Conservation (phyloP, 306 rosid genomes). For the Benincasa hispida region DNA sequence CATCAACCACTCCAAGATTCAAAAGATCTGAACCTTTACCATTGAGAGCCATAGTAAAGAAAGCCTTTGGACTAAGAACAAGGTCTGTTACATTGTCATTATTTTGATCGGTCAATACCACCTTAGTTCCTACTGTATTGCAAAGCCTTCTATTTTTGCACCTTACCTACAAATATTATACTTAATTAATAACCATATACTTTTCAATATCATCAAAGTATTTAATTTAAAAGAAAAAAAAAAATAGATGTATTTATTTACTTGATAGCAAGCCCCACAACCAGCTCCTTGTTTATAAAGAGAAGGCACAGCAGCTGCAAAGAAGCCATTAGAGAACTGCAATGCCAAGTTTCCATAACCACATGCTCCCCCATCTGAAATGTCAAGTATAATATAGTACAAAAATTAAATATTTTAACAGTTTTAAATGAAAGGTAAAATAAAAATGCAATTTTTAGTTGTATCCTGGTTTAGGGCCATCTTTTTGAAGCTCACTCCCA, state of each 20-base stretch:
- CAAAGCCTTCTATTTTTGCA: background rate
- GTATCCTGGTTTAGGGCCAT: background rate
- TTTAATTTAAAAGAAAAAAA: no score
- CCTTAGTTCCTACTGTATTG: background rate
- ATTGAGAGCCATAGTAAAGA: slow-evolving; percentile 49
- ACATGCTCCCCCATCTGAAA: slow-evolving; percentile 1
- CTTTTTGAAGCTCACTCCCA: no score
- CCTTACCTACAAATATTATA: background rate
- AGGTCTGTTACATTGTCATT: slow-evolving; percentile 32
- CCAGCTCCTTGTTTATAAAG: slow-evolving; percentile 7
- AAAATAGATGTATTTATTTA: background rate
- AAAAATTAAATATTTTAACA: background rate
- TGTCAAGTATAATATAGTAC: background rate
- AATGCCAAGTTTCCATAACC: background rate
- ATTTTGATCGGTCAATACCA: background rate
- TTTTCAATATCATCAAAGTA: no score
- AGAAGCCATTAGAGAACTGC: background rate
- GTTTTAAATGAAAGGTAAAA: background rate
- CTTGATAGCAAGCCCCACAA: slow-evolving; percentile 6
- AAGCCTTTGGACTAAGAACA: slow-evolving; percentile 64
- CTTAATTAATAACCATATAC: background rate
- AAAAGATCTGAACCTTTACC: slow-evolving; percentile 27
- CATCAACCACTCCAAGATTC: slow-evolving; percentile 53
- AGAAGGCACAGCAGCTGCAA: slow-evolving; percentile 3
- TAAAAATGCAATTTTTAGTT: no score